Evolutionary conservation across 805 yeast species (phyloP), one percentile per base, ranked within the genome.

Genomic region (Starmerella bacillaris): DNA sequence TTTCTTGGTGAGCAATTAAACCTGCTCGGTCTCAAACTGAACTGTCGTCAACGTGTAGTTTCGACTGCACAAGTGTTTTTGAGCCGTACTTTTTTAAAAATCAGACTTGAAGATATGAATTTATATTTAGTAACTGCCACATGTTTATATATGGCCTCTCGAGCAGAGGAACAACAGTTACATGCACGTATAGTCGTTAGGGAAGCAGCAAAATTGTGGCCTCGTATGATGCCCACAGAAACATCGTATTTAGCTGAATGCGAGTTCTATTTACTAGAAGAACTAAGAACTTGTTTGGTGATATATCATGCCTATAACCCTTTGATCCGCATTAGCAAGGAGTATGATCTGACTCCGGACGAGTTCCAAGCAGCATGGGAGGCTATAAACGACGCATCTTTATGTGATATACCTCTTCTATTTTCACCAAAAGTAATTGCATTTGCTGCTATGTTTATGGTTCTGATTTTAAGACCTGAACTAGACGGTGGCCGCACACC

Each of bases 101-200:
- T 45, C 4, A 64, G 68, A 30, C 84, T 73, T 0, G 70, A 80
- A 9, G 98, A 89, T 51, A 67, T 83, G 37, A 89, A 89, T 51
- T 60, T 78, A 1, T 86, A 83, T 50, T 57, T 83, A 28, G 56
- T 84, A 37, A 75, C 82, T 8, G 72, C 98, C 1, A 73, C 96
- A 0, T 74, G 89, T 45, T 64, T 86, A 2, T 89, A 89, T 49
- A 64, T 89, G 21, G 84, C 95, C 0, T 78, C 94, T 58, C 86
- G 89, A 52, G 77, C 83, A 22, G 96, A 89, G 54, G 98, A 89
- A 55, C 76, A 80, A 46, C 96, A 98, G 1, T 92, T 78, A 50
- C 95, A 89, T 51, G 82, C 89, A 7, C 59, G 94, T 37, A 70
- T 84, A 1, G 65, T 89, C 7, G 69, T 80, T 17, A 65, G 73